Conservation (phyloP, 2,329 filamentous ascomycete species). For the Colletotrichum horii region DNA sequence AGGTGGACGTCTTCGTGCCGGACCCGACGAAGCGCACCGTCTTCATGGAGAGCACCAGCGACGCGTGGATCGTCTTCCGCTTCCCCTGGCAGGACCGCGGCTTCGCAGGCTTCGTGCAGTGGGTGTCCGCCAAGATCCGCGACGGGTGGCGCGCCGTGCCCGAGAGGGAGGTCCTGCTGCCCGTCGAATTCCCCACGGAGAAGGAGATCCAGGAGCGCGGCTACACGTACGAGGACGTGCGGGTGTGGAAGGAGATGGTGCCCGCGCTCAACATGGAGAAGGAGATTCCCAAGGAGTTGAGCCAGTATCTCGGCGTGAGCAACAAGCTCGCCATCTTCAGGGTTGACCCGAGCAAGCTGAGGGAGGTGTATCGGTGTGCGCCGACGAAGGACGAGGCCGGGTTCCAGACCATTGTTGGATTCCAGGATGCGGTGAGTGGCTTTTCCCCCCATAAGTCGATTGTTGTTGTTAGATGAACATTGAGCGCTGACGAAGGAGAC, state of each 20-base stretch:
- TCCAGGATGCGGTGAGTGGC: constrained; percentile 69
- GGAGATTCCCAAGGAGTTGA: constrained; percentile 67
- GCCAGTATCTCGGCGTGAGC: constrained; percentile 69
- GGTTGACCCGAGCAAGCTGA: constrained; percentile 60
- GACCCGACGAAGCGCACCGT: constrained; percentile 60
- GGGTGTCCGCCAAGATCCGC: constrained; percentile 55
- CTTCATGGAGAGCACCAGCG: constrained; percentile 44
- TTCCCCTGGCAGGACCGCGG: constrained; percentile 67
- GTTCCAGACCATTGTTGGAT: constrained; percentile 69
- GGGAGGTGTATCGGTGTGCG: constrained; percentile 66
- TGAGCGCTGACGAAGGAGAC: background rate
- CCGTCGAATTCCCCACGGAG: constrained; percentile 64
- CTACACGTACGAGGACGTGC: constrained; percentile 66
- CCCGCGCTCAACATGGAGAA: constrained; percentile 60
- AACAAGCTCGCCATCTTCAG: constrained; percentile 73
- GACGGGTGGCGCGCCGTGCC: constrained; percentile 54
- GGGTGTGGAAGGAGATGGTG: constrained; percentile 66
- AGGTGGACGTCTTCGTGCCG: constrained; percentile 71
- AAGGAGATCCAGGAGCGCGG: constrained; percentile 62
- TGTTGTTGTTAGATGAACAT: background rate
- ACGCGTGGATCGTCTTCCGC: constrained; percentile 68
- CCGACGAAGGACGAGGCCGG: constrained; percentile 63
- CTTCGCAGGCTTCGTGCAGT: constrained; percentile 50
- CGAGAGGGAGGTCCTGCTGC: constrained; percentile 70
- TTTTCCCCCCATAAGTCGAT: too few relatives aligned